These are phyloP conservation scores for Ormosia semicastrata DNA, from an alignment of 306 rosid genomes.

Conservation along the genomic window DNA sequence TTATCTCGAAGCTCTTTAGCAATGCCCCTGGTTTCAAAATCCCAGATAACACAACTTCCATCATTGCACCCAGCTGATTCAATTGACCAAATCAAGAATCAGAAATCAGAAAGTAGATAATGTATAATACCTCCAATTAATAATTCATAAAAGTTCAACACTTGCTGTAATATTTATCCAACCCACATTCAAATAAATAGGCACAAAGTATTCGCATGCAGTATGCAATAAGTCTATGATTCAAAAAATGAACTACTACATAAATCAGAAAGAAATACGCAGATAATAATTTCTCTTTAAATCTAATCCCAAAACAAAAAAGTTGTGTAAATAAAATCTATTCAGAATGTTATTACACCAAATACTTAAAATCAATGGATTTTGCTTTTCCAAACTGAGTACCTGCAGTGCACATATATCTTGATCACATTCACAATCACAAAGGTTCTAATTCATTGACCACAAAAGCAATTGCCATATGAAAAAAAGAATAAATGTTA, in stretches of 20 bases:
- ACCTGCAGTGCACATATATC: neutral
- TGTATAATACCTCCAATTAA: neutral
- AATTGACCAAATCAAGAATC: conserved; percentile 30
- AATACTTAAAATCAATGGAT: neutral
- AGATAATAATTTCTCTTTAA: neutral
- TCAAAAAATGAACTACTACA: neutral
- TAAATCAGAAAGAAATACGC: conserved; percentile 6
- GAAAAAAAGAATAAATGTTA: neutral
- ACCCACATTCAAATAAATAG: conserved; percentile 3
- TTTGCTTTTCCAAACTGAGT: neutral
- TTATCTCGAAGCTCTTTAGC: conserved; percentile 81
- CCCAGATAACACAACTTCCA: conserved; percentile 95
- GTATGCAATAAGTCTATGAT: conserved; percentile 3
- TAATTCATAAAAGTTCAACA: conserved; percentile 10
- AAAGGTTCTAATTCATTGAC: neutral
- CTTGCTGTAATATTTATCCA: neutral
- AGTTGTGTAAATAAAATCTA: neutral
- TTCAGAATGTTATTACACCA: neutral
- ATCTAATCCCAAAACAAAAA: neutral
- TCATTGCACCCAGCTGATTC: conserved; percentile 92
- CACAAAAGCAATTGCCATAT: neutral
- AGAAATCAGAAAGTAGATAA: conserved; percentile 14
- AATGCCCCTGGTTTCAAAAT: conserved; percentile 92
- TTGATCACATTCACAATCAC: neutral
- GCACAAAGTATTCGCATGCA: neutral